Base-by-base conservation (phyloP, 495 filamentous ascomycete species). In the Penicillium samsonianum region DNA sequence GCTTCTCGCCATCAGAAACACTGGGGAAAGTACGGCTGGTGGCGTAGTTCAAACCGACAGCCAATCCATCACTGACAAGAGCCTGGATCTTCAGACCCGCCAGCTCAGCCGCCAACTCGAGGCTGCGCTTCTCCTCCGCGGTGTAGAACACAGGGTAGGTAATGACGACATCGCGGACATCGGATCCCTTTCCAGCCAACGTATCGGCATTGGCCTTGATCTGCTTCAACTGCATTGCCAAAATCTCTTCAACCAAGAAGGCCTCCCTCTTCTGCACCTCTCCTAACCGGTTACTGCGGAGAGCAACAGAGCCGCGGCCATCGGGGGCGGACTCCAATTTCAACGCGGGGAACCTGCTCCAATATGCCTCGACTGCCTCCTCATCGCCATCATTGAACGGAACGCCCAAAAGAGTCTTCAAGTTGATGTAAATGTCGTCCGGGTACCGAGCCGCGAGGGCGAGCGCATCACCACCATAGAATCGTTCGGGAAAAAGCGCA, bases 161-260 rank as follows among this genome's bases (percentile, higher is more conserved):
- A 58, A 98, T 85, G 52, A 98, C 93, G 17, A 83, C 86, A 64
- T 95, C 90, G 63, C 83, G 82, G 43, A 97, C 83, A 56, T 73
- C 77, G 41, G 80, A 87, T 3, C 84, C 87, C 60, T 89, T 84
- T n/a, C 91, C 92, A 51, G 90, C 95, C 67, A 96, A 67, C 45
- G 77, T 75, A 74, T 96, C 90, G 7, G 94, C 94, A 64, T 98
- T 97, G 54, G 80, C 79, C 68, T 87, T 88, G 57, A 98, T 84
- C 65, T 88, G 90, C 78, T 92, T 87, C 61, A 98, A 78, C 76
- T 98, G 88, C 94, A 98, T 98, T 43, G 95, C 92, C 72, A 98
- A 68, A 64, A 98, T 79, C 78, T 98, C 94, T 76, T 98, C 95
- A 5, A 97, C 85, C 59, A 87, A 74, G 76, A 92, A 98, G 23